Evolutionary conservation across 202 grass and related monocot genomes (phyloP).

Genomic region (Panicum virgatum): DNA sequence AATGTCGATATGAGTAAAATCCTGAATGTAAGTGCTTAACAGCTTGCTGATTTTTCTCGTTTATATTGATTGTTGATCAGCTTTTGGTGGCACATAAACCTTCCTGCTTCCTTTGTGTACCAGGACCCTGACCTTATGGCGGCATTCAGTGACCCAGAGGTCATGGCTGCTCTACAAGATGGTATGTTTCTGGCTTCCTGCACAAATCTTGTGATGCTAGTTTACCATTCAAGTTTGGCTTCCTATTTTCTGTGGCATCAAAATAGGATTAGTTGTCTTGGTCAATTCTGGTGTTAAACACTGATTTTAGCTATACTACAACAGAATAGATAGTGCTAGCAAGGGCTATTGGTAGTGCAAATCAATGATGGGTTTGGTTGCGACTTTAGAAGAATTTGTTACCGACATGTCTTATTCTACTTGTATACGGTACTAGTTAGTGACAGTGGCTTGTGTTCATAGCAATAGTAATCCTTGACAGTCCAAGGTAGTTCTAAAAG

Average conservation of each 20-base stretch:
- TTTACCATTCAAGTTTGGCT: background rate
- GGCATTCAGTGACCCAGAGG: slow-evolving; percentile 83
- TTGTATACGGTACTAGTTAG: background rate
- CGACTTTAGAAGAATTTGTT: background rate
- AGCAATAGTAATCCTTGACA: background rate
- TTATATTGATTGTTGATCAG: background rate
- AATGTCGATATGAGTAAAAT: slow-evolving; percentile 89
- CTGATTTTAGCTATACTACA: background rate
- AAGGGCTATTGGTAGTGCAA: background rate
- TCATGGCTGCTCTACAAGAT: slow-evolving; percentile 93
- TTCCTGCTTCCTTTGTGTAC: slow-evolving; percentile 28
- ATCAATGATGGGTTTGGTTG: background rate
- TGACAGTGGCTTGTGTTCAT: background rate
- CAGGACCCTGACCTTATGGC: slow-evolving; percentile 96
- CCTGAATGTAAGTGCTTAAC: slow-evolving; percentile 67
- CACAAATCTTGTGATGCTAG: background rate
- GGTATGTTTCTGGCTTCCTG: slow-evolving; percentile 39
- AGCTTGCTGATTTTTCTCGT: background rate
- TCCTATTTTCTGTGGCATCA: background rate
- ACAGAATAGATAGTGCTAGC: background rate
- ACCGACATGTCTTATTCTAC: background rate
- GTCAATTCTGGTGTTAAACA: background rate
- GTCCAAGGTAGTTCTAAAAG: background rate
- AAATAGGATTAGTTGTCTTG: background rate
- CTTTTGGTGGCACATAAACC: background rate